A percentile compares a stretch with the other conserved stretches of the same genome.
Conservation (phyloP, 352 stramenopile species). For the Phytophthora nicotianae region DNA sequence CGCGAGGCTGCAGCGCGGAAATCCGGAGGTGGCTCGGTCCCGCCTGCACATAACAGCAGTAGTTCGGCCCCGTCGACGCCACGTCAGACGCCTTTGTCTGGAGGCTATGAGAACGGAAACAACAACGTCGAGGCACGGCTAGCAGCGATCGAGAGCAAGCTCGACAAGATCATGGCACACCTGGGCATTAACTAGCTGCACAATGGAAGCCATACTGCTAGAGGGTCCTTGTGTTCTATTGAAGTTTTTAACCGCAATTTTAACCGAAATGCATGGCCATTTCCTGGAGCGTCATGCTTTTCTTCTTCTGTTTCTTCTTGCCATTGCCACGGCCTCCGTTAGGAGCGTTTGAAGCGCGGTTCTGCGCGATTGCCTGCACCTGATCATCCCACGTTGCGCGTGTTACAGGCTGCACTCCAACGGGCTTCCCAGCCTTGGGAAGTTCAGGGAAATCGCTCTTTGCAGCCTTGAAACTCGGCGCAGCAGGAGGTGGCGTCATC, state of each 20-base stretch:
- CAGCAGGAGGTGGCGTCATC: conserved; percentile 25
- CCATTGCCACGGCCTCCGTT: conserved; percentile 35
- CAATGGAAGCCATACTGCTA: conserved; percentile 7
- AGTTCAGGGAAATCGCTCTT: conserved; percentile 85
- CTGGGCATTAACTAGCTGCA: conserved; percentile 62
- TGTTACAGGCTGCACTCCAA: conserved; percentile 78
- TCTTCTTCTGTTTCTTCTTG: conserved; percentile 89
- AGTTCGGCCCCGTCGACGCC: conserved; percentile 66
- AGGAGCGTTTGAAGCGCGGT: conserved; percentile 33
- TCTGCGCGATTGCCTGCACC: conserved; percentile 73
- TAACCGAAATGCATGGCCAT: conserved; percentile 86
- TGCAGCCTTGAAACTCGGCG: conserved; percentile 42
- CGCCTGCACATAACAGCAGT: conserved; percentile 28
- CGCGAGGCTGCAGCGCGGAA: conserved; percentile 79
- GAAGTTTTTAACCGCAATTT: conserved; percentile 3
- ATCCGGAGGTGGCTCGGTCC: conserved; percentile 24
- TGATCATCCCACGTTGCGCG: conserved; percentile 85
- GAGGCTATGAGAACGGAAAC: conserved; percentile 33
- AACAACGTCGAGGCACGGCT: conserved; percentile 63
- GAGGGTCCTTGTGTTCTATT: neutral
- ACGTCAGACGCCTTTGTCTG: conserved; percentile 25
- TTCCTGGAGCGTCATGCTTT: conserved; percentile 77
- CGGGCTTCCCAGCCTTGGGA: conserved; percentile 52
- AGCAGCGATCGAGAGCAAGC: conserved; percentile 80
- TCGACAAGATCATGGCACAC: conserved; percentile 91